Base-by-base conservation (phyloP, 2,329 filamentous ascomycete species). In the Diatrype stigma region DNA sequence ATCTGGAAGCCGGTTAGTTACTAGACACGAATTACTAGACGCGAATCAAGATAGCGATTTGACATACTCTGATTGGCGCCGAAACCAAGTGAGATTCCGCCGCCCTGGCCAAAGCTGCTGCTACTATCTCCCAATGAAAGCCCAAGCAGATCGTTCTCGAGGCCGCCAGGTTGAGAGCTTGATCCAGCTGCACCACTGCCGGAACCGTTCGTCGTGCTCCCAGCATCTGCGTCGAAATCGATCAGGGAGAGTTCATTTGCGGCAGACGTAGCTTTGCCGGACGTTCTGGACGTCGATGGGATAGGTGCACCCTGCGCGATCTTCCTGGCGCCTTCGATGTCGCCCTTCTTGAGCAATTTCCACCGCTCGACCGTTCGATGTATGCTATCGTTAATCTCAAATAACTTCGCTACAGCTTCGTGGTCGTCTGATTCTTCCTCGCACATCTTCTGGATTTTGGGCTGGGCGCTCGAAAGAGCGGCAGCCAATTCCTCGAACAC, bases 371-470 rank as follows among this genome's bases (percentile, higher is more conserved):
- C 90, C 1, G 94, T 99, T 56, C 93, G 85, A 67, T 97, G 90
- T 81, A 99, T 99, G 72, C 92, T 96, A 70, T 99, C 94, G 67
- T 99, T 99, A 65, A 99, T 97, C 67, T 97, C 91, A 50, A 99
- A 80, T 11, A 99, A 78, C 71, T 96, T 96, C 42, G 91, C 89
- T 6, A 99, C 94, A 5, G 94, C 94, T 73, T 96, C 94, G 55
- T 91, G 86, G 65, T 99, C 94, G 55, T 97, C 93, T 11, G 92
- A 96, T 66, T 99, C 94, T 70, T 99, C 94, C 70, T 97, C 93
- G 65, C 93, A 97, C 93, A 99, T 99, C 73, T 90, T 96, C 68
- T 97, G 93, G 58, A 99, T 97, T 75, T 99, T 99, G 8, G 94
- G 94, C 63, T 99, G 94, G 2, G 94, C 94, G 65, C 88, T 96